Evolutionary conservation across 2,329 filamentous ascomycete genomes (phyloP).

Genomic region (Fusarium duplospermum): DNA sequence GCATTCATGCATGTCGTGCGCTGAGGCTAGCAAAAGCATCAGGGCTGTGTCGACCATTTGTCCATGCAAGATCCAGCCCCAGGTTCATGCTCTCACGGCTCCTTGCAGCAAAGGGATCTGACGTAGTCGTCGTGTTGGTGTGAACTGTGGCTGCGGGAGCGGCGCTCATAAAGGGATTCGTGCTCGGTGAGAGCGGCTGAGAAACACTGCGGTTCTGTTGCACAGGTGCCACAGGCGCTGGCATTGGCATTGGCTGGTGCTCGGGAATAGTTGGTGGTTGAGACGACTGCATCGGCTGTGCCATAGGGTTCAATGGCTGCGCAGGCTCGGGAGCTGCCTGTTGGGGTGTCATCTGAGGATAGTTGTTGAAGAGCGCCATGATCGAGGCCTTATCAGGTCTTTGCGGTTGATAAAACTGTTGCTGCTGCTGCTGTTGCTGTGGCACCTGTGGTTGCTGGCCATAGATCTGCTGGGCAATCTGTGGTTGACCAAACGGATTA

Average conservation of each 20-base stretch:
- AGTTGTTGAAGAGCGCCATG: constrained; percentile 77
- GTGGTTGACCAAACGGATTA: constrained; percentile 29
- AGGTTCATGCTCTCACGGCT: constrained; percentile 80
- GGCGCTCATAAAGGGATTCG: constrained; percentile 67
- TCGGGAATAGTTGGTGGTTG: constrained; percentile 46
- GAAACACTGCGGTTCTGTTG: constrained; percentile 46
- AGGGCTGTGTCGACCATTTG: constrained; percentile 79
- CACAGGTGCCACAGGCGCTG: constrained; percentile 39
- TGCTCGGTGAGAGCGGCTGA: constrained; percentile 56
- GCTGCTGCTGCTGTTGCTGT: constrained; percentile 44
- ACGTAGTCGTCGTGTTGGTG: constrained; percentile 37
- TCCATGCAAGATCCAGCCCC: constrained; percentile 73
- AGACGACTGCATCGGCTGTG: constrained; percentile 29
- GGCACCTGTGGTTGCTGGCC: constrained; percentile 42
- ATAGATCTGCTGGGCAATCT: constrained; percentile 29
- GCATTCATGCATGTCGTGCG: constrained; percentile 62
- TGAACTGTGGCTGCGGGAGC: constrained; percentile 37
- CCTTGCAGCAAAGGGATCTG: constrained; percentile 58
- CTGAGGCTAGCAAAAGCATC: constrained; percentile 84
- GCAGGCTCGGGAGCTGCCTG: constrained; percentile 47
- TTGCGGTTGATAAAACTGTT: constrained; percentile 54
- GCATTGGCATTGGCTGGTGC: constrained; percentile 42
- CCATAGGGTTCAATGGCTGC: constrained; percentile 29
- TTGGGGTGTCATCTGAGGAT: constrained; percentile 64
- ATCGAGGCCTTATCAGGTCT: constrained; percentile 79